A percentile compares a stretch with the other conserved stretches of the same genome.
Conservation (phyloP, 2,329 filamentous ascomycete genomes). For the Colletotrichum endophyticum region DNA sequence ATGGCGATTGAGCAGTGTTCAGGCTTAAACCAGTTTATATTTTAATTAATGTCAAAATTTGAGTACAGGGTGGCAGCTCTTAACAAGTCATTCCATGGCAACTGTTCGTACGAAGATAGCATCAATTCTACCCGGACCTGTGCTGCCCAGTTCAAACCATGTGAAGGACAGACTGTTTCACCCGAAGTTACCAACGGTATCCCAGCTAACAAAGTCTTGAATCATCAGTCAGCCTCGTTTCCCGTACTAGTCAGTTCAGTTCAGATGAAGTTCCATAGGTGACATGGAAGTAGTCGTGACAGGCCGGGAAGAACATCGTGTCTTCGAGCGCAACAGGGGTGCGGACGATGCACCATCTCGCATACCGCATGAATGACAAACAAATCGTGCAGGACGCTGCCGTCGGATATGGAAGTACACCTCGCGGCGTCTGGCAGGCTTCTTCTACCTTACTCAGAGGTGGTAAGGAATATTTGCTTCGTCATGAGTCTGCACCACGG, state of each 20-base stretch:
- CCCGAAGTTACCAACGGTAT: background rate
- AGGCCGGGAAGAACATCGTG: background rate
- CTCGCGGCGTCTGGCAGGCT: background rate
- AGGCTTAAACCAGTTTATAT: background rate
- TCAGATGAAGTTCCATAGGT: background rate
- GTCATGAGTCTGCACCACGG: fast-evolving
- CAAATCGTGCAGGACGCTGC: background rate
- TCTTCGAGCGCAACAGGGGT: background rate
- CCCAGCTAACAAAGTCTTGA: background rate
- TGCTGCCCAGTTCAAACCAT: background rate
- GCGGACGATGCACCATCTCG: background rate
- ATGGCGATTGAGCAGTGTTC: background rate
- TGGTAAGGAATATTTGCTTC: background rate
- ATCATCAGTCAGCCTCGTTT: background rate
- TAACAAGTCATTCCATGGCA: background rate
- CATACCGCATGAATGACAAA: background rate
- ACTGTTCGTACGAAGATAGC: background rate
- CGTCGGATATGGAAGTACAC: background rate
- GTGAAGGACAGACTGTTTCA: background rate
- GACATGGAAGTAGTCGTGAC: background rate
- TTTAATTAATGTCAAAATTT: background rate
- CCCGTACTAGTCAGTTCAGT: background rate
- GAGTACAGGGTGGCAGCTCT: background rate
- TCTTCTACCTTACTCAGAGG: too few species aligned
- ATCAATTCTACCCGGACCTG: background rate